These are phyloP conservation scores for Chlamydomonas sphaeroides DNA, from an alignment of 139 green algal genomes.

Conservation along the genomic window DNA sequence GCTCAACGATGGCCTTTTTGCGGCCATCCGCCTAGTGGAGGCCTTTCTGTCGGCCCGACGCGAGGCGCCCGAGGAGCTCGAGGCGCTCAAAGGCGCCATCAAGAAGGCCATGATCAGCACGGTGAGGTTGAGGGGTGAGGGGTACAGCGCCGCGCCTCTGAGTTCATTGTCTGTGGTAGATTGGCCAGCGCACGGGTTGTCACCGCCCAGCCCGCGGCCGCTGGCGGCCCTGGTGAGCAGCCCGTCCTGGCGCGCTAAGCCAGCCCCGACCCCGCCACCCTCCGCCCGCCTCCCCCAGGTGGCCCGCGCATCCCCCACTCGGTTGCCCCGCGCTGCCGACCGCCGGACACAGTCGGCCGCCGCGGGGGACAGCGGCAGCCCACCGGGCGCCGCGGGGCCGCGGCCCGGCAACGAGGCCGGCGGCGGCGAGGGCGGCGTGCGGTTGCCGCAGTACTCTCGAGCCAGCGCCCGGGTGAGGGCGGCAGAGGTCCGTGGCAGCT, in stretches of 20 bases:
- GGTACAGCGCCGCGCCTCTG: too few species aligned
- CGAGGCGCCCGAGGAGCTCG: background rate
- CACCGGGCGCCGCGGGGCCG: background rate
- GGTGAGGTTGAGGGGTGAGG: too few species aligned
- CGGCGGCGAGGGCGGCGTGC: background rate
- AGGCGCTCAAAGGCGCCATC: background rate
- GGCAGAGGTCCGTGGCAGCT: too few species aligned
- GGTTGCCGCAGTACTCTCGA: background rate
- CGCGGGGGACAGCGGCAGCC: too few species aligned
- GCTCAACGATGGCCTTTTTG: background rate
- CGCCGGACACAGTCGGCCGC: too few species aligned
- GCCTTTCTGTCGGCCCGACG: background rate
- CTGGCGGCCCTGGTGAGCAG: too few species aligned
- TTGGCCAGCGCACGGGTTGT: too few species aligned
- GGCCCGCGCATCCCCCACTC: too few species aligned
- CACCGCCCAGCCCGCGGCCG: too few species aligned
- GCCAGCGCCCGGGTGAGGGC: conserved; percentile 2
- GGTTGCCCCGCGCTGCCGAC: background rate
- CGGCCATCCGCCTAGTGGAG: background rate
- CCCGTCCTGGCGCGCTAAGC: too few species aligned
- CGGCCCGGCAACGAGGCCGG: background rate
- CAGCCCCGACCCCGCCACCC: too few species aligned
- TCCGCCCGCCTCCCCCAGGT: background rate
- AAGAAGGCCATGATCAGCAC: background rate
- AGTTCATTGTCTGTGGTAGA: too few species aligned